phyloP scores from a whole-genome alignment of 2,329 filamentous ascomycete species.

The Penicillium capsulatum region DNA sequence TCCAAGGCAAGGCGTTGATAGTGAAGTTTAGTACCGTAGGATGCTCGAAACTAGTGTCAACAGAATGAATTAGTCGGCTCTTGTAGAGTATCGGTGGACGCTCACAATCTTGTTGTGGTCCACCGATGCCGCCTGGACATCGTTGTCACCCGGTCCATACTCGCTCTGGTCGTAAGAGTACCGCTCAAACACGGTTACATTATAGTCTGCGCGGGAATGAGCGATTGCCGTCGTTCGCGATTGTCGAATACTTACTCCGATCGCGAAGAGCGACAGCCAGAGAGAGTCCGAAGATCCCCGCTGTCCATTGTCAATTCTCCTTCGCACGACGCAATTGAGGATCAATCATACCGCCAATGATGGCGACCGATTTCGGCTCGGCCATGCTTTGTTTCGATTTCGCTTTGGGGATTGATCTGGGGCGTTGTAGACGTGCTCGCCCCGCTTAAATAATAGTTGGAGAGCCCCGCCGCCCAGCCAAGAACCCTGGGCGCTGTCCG shows the following conservation, averaged over 20 bases:
- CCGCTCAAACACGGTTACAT: constrained; percentile 15
- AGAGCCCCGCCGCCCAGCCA: constrained; percentile 3
- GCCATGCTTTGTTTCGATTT: constrained; percentile 3
- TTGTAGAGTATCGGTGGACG: background rate
- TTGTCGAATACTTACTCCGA: constrained; percentile 4
- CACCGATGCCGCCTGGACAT: constrained; percentile 16
- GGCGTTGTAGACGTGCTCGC: background rate
- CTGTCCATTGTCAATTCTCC: constrained; percentile 4
- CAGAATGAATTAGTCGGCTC: background rate
- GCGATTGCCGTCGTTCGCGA: background rate
- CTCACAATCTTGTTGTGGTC: constrained; percentile 19
- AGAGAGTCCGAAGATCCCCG: constrained; percentile 17
- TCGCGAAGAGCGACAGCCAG: constrained; percentile 14
- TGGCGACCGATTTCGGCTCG: constrained; percentile 9
- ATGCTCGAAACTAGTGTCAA: constrained; percentile 14
- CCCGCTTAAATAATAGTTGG: background rate
- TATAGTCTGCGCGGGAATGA: constrained; percentile 2
- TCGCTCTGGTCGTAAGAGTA: constrained; percentile 12
- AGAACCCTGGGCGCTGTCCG: too few species aligned
- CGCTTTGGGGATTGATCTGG: background rate
- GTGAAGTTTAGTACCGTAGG: constrained; percentile 15
- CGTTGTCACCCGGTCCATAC: constrained; percentile 11
- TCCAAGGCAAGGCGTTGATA: constrained; percentile 19
- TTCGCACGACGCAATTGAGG: too few species aligned
- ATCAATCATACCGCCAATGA: constrained; percentile 12